Evolutionary conservation across 2,329 filamentous ascomycete genomes (phyloP).

Genomic region (Ilyonectria mors-panacis): DNA sequence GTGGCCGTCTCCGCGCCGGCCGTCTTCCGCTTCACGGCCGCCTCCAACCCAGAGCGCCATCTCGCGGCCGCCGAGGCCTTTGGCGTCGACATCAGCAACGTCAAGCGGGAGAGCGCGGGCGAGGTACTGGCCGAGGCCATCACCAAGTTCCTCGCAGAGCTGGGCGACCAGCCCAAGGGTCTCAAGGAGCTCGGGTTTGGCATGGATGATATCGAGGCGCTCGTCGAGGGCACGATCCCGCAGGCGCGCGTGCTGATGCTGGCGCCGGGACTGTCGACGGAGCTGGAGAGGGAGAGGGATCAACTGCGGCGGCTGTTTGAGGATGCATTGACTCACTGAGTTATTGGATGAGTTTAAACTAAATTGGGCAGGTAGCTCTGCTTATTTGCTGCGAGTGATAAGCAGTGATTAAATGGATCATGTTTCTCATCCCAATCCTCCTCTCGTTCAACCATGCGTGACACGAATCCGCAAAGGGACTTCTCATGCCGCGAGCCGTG

Average conservation of each 20-base stretch:
- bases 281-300: constrained; percentile 79
- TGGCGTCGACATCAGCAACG: constrained; percentile 88
- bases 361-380: neutral
- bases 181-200: constrained; percentile 88
- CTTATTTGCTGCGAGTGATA: too few relatives aligned
- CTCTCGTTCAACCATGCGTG: neutral
- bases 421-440: neutral
- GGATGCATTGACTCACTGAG: constrained; percentile 61
- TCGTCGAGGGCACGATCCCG: constrained; percentile 96
- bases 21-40: constrained; percentile 92
- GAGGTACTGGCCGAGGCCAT: constrained; percentile 90
- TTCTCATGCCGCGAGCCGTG: neutral
- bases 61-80: constrained; percentile 91
- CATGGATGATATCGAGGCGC: constrained; percentile 79
- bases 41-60: constrained; percentile 94
- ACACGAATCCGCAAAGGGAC: neutral
- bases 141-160: constrained; percentile 81
- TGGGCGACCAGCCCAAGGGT: constrained; percentile 93
- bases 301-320: constrained; percentile 81
- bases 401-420: too few relatives aligned
- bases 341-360: neutral
- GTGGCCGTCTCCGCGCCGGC: constrained; percentile 95
- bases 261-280: constrained; percentile 83
- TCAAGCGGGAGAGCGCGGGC: constrained; percentile 91
- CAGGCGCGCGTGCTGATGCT: constrained; percentile 93